Evolutionary conservation across 2,329 filamentous ascomycete genomes (phyloP).

Genomic region (Aspergillus phoenicis): DNA sequence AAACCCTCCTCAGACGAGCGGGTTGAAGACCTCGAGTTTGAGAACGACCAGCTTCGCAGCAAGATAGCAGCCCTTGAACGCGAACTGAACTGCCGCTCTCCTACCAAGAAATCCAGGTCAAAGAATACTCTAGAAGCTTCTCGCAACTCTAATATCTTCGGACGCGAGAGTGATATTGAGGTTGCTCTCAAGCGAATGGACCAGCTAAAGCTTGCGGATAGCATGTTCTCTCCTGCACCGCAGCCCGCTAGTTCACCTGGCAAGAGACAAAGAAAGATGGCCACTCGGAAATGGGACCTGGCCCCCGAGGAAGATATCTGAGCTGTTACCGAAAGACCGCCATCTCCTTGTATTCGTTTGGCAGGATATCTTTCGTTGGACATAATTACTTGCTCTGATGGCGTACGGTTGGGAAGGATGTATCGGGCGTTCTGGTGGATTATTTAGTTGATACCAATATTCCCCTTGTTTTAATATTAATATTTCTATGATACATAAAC

Average conservation of each 20-base stretch:
- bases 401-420: background rate
- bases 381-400: background rate
- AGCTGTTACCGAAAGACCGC: background rate
- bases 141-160: slow-evolving; percentile 33
- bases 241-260: slow-evolving; percentile 31
- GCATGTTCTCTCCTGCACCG: slow-evolving; percentile 32
- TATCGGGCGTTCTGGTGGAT: background rate
- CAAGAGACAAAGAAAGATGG: slow-evolving; percentile 49
- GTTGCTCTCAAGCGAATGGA: slow-evolving; percentile 43
- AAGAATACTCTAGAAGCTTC: slow-evolving; percentile 33
- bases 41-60: slow-evolving; percentile 69
- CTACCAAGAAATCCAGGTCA: slow-evolving; percentile 55
- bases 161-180: slow-evolving; percentile 45
- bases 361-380: background rate
- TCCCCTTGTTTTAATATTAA: background rate
- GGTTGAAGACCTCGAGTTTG: slow-evolving; percentile 66
- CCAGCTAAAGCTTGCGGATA: slow-evolving; percentile 41
- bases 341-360: background rate
- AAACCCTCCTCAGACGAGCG: slow-evolving; percentile 57
- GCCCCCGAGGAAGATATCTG: slow-evolving; percentile 45
- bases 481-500: slow-evolving; percentile 2
- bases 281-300: slow-evolving; percentile 51
- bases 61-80: slow-evolving; percentile 68
- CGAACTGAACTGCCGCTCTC: slow-evolving; percentile 65
- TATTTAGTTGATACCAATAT: background rate